Evolutionary conservation across 2,329 filamentous ascomycete genomes (phyloP), one percentile per base, ranked within the genome.

Genomic region (Penicillium expansum): DNA sequence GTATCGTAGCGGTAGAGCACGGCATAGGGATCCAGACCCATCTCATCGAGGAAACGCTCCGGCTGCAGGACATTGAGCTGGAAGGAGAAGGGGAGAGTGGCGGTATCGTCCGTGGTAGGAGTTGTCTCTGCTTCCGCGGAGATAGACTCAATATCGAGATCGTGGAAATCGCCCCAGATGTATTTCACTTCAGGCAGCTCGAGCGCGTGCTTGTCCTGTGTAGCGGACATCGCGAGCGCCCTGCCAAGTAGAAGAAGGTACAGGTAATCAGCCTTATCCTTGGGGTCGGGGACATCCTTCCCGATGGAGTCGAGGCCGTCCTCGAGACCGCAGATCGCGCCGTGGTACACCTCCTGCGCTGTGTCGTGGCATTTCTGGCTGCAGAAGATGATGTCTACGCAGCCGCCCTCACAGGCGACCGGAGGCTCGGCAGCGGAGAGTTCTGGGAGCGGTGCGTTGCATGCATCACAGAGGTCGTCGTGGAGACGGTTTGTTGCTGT

Each of bases 401-500:
- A 86, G 32, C 81, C 78, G 37, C 62, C 63, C 24, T 79, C 74
- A 64, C 84, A 86, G 2, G 76, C 70, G 7, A 80, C 74, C 5
- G 78, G 71, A 1, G 70, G 70, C 1, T 66, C 65, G 5, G 61
- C 57, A 10, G 71, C 66, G 0, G 68, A 74, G 35, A 90, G 76
- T 0, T 82, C 80, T 0, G 89, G 90, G 6, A 95, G 81, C 24
- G 85, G 84, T 8, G 83, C 81, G 66, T 91, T 91, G 73, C 93
- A 97, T 14, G 92, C 92, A 73, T 97, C 93, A 74, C 93, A 97
- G 30, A 93, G 83, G 5, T 89, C 82, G 60, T 96, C 92, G 70
- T 95, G 91, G 13, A 94, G 83, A 30, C 91, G 86, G 70, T 94
- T 94, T 65, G 93, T 94, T 44, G 91, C 92, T 2, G 92, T 96